Conservation (phyloP, 2,329 filamentous ascomycete species). For the Aspergillus floridensis region DNA sequence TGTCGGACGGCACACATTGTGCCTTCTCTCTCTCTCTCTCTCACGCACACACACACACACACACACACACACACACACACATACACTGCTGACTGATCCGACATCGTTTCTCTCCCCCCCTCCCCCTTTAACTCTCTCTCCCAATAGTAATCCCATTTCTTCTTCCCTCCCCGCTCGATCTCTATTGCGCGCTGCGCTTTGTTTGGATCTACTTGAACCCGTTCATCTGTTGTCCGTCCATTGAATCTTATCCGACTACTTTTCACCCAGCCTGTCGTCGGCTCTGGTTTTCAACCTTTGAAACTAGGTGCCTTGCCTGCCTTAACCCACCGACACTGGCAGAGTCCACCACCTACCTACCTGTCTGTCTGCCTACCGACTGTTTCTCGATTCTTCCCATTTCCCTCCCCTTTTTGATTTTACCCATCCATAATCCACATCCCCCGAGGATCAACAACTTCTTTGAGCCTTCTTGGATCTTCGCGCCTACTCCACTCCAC, state of each 20-base stretch:
- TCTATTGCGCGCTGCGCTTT: background rate
- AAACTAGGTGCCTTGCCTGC: too few species aligned
- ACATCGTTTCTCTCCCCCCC: slow-evolving; percentile 3
- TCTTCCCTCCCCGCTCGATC: slow-evolving; percentile 9
- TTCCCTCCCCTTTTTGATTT: slow-evolving; percentile 4
- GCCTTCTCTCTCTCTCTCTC: too few species aligned
- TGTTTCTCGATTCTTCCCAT: slow-evolving; percentile 2
- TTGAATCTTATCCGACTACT: background rate
- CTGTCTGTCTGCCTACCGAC: background rate
- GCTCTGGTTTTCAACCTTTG: background rate
- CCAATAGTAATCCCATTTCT: slow-evolving; percentile 3
- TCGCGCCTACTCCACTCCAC: slow-evolving; percentile 4
- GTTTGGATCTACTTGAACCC: background rate
- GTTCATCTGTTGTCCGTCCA: background rate
- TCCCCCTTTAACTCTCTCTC: background rate
- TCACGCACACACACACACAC: background rate
- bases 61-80: background rate
- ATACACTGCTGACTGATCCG: slow-evolving; percentile 15
- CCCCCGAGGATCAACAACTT: slow-evolving; percentile 11
- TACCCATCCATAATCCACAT: background rate
- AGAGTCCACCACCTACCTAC: background rate
- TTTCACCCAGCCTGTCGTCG: background rate
- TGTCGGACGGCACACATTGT: background rate
- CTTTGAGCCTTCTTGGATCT: slow-evolving; percentile 4
- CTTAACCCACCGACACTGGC: too few species aligned